phyloP scores from a whole-genome alignment of 73 alveolate species.

The Symbiodinium natans region DNA sequence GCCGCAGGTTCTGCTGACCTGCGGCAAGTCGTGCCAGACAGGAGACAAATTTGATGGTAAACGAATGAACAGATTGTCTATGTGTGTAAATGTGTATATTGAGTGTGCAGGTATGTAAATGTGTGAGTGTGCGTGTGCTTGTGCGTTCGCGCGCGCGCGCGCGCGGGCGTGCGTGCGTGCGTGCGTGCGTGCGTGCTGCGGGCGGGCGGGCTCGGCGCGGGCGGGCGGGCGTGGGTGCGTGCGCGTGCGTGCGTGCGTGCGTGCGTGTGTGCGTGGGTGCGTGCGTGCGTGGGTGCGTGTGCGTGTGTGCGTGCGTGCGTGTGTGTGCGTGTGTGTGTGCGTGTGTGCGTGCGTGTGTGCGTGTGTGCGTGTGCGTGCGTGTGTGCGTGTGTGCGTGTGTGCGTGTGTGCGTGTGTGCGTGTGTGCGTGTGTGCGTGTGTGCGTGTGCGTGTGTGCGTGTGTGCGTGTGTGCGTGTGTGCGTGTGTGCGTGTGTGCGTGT shows the following conservation, averaged over 20 bases:
- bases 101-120: not conserved
- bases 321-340: not conserved
- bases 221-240: no score
- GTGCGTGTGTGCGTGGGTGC: no score
- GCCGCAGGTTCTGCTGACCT: no score
- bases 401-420: not conserved
- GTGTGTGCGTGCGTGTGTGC: constrained; percentile 13
- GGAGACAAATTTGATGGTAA: no score
- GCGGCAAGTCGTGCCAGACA: no score
- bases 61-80: no score
- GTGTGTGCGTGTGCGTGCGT: not conserved
- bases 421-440: not conserved
- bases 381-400: not conserved
- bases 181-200: not conserved
- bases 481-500: not conserved
- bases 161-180: not conserved
- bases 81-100: not conserved
- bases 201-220: not conserved
- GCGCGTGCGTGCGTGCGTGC: no score
- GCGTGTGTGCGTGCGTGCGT: not conserved
- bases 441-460: constrained; percentile 15
- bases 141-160: not conserved
- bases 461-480: not conserved
- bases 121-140: not conserved
- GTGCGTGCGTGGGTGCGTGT: no score